Evolutionary conservation across 805 yeast species (phyloP), one percentile per base, ranked within the genome.

Genomic region (Teunomyces gatunensis): DNA sequence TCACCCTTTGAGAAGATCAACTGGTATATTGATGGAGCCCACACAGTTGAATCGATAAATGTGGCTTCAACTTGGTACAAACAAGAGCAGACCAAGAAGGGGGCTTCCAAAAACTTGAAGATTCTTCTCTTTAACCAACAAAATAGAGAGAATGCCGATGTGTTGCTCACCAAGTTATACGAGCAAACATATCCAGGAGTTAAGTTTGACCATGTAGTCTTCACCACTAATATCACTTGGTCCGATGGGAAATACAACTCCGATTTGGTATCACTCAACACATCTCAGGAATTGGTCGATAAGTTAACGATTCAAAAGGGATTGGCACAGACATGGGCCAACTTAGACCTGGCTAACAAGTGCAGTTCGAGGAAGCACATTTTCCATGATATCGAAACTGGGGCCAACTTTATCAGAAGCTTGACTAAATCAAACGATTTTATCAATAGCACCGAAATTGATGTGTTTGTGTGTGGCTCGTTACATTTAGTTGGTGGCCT

Each of bases 21-120:
- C n/a, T 94, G 97, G 96, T 84, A 69, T 53, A 68, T 92, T 12
- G 99, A 94, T 68, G 99, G 99, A 15, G 98, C 99, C 0, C 99
- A 94, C 58, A 94, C 99, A 0, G 69, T 78, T 40, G 99, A 94
- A 59, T 87, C 96, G 49, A 79, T 95, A 20, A 74, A 74, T 27
- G 95, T 84, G n/a, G 87, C 97, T 0, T 77, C 92, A 0, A 68
- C 67, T 7, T 94, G 99, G 99, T 89, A 85, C 57, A 67, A 66
- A 39, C 46, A 47, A 12, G 65, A 54, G 11, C 44, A 43, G 25
- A 33, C 37, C 27, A 47, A 39, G 7, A 47, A 48, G 4, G 25
- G 47, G 1, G 50, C 64, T 2, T 63, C 59, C n/a, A 71, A 71
- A 13, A 69, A 66, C 32, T 56, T 62, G 27, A 52, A 68, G 55